Percentiles rank a stretch among this genome's conserved stretches.
These are phyloP conservation scores for Canariomyces notabilis DNA, from an alignment of 2,329 filamentous ascomycete species.

Conservation along the genomic window DNA sequence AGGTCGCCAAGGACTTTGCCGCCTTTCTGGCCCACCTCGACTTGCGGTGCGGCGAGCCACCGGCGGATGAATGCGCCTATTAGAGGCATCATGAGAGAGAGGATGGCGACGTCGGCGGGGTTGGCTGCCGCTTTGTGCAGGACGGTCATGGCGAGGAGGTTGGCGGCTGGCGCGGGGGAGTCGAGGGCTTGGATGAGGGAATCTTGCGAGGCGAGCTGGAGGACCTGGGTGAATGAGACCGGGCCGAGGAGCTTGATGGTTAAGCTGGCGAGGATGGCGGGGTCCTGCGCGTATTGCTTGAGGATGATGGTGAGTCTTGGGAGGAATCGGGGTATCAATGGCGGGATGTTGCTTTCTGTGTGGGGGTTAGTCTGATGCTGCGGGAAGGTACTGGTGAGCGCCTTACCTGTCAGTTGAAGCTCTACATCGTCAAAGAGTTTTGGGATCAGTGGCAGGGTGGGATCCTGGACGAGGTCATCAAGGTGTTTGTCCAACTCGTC, in stretches of 20 bases:
- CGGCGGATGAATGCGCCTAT: slow-evolving; percentile 43
- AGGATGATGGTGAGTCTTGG: slow-evolving; percentile 51
- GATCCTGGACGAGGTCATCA: slow-evolving; percentile 42
- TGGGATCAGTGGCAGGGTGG: slow-evolving; percentile 38
- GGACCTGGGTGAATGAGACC: slow-evolving; percentile 45
- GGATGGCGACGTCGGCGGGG: slow-evolving; percentile 44
- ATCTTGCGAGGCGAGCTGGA: slow-evolving; percentile 48
- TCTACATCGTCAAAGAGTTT: slow-evolving; percentile 56
- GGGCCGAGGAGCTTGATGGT: slow-evolving; percentile 53
- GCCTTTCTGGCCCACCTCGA: slow-evolving; percentile 52
- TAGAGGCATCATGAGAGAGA: slow-evolving; percentile 46
- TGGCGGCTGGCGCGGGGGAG: slow-evolving; percentile 51
- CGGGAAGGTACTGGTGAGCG: neutral
- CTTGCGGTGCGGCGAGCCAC: slow-evolving; percentile 51
- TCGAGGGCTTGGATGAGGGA: slow-evolving; percentile 48
- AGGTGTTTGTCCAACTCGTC: slow-evolving; percentile 52
- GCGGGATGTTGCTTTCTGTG: slow-evolving; percentile 47
- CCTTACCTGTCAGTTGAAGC: slow-evolving; percentile 50
- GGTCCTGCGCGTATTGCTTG: slow-evolving; percentile 46
- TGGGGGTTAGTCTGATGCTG: neutral
- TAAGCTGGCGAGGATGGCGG: slow-evolving; percentile 46
- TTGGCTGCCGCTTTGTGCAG: slow-evolving; percentile 49
- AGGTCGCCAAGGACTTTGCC: slow-evolving; percentile 47
- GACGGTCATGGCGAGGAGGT: slow-evolving; percentile 53
- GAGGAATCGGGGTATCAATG: slow-evolving; percentile 49